Conservation (phyloP, 148 eudicot genomes). For the Selenicereus undatus region DNA sequence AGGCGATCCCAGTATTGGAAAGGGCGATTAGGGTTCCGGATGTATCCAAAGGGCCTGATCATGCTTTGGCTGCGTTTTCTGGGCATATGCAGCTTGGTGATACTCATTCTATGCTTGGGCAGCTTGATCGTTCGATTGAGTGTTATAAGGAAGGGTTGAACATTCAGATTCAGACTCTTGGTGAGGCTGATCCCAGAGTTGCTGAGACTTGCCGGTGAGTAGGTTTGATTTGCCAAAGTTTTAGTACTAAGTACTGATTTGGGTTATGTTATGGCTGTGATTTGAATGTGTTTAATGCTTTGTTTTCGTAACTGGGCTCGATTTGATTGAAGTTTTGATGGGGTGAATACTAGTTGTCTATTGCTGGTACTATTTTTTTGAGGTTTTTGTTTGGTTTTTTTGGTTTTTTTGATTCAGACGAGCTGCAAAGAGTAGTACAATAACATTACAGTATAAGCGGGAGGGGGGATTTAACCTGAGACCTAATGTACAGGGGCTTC, state of each 20-base stretch:
- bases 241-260: too few species aligned
- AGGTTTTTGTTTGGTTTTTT: too few species aligned
- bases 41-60: conserved; percentile 61
- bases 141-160: conserved; percentile 81
- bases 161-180: conserved; percentile 77
- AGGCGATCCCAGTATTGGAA: conserved; percentile 80
- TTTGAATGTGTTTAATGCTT: background rate
- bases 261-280: too few species aligned
- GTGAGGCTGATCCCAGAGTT: conserved; percentile 90
- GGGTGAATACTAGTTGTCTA: background rate
- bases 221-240: background rate
- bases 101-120: conserved; percentile 89
- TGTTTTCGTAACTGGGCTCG: background rate
- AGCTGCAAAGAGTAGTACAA: too few species aligned
- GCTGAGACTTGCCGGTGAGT: conserved; percentile 92
- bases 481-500: too few species aligned
- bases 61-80: conserved; percentile 84
- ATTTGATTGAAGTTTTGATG: background rate
- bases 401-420: too few species aligned
- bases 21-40: conserved; percentile 78
- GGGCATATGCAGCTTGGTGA: conserved; percentile 98
- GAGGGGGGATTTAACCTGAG: too few species aligned
- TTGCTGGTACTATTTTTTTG: background rate
- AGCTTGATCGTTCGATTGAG: conserved; percentile 69
- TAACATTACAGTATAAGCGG: too few species aligned